phyloP scores from a whole-genome alignment of 441 rosid genomes.

The Corymbia calophylla region DNA sequence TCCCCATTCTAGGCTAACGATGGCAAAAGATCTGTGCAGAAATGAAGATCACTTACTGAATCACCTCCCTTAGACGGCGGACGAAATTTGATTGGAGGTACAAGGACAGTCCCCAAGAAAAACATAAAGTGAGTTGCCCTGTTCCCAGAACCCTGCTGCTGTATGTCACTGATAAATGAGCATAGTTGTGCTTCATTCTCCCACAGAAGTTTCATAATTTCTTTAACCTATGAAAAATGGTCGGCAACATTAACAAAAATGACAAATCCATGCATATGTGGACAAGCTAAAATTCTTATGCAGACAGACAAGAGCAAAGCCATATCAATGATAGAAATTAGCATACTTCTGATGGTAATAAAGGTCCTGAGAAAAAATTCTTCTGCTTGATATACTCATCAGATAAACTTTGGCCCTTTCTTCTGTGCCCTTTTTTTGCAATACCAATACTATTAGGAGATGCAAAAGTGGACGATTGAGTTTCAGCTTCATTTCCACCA shows the following conservation, averaged over 20 bases:
- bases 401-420: constrained; percentile 12
- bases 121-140: constrained; percentile 56
- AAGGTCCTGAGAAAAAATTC: constrained; percentile 26
- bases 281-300: not conserved
- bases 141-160: constrained; percentile 44
- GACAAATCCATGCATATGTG: not conserved
- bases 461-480: constrained; percentile 5
- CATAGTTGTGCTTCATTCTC: constrained; percentile 75
- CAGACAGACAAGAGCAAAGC: not conserved
- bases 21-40: not conserved
- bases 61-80: constrained; percentile 88
- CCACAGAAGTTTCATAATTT: constrained; percentile 62
- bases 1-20: not conserved
- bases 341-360: constrained; percentile 76
- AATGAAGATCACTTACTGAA: constrained; percentile 41
- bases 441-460: constrained; percentile 19
- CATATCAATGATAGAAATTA: not conserved
- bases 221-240: constrained; percentile 46
- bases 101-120: constrained; percentile 72
- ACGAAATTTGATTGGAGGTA: constrained; percentile 88
- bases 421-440: constrained; percentile 17
- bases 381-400: constrained; percentile 30
- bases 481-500: constrained; percentile 21
- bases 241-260: not conserved
- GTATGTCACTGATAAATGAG: constrained; percentile 71